Base-by-base conservation (phyloP, 257 asterid genomes). In the Ehretia macrophylla region DNA sequence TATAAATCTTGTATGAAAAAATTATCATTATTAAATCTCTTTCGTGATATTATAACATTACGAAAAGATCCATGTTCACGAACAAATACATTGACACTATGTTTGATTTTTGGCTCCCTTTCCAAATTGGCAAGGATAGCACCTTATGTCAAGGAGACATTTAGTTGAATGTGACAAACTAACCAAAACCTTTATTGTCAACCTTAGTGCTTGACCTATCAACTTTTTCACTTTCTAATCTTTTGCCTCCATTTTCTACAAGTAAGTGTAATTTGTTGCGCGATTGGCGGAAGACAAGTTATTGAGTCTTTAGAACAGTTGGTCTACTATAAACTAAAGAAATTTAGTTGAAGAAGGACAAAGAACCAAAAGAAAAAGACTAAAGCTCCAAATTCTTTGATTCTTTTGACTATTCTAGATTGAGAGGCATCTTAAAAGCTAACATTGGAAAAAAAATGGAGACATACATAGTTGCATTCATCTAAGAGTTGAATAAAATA, bases 131-230 rank as follows among this genome's bases (percentile, higher is more conserved):
- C n/a, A n/a, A n/a, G n/a, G n/a, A n/a, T n/a, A n/a, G n/a, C n/a
- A n/a, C n/a, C n/a, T n/a, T 16, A 20, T 40, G 18, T 42, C n/a
- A 47, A 48, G 17, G 11, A 18, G 13, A 22, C 14, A 27, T 9
- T 9, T 5, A 13, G 0, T 20, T 4, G 8, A 9, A 14, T 4
- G 0, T 19, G 12, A 21, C 10, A 51, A 3, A 51, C 10, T 19
- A 52, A 22, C 17, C 13, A 21, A 52, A 20, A 20, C 17, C 38
- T 13, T 52, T 4, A 48, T 21, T 14, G 18, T 23, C 20, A 27
- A 54, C 48, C 3, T 4, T 17, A 5, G 71, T 20, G 75, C 75
- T 80, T 80, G 89, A 79, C 90, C 80, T 68, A 77, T 45, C 67
- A 44, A 27, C 6, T 71, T 61, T 62, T 49, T 56, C 10, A 39